phyloP scores from a whole-genome alignment of 2,329 filamentous ascomycete genomes.

The Cladosporium sp. region DNA sequence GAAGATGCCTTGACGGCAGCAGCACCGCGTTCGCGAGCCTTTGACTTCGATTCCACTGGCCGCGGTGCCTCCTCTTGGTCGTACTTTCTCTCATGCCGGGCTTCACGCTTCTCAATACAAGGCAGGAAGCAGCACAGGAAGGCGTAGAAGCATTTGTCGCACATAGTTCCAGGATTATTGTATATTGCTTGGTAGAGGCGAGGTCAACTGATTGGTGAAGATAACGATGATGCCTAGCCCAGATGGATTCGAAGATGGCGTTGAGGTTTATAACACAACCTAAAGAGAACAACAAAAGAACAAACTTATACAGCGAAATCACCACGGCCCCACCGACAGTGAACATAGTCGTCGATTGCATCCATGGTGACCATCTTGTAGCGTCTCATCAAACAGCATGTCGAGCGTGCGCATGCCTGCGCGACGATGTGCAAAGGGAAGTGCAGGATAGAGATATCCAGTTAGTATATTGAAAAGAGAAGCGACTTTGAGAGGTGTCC shows the following conservation, averaged over 20 bases:
- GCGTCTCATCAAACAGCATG: neutral
- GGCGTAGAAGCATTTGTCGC: neutral
- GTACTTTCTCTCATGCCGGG: no score
- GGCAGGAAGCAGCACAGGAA: neutral
- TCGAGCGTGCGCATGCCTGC: neutral
- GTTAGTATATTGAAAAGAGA: no score
- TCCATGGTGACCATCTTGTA: neutral
- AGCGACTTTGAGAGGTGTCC: no score
- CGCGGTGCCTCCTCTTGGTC: neutral
- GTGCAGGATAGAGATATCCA: neutral
- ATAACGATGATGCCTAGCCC: neutral
- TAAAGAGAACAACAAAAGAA: neutral
- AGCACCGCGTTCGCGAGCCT: neutral
- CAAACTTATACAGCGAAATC: neutral
- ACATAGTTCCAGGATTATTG: neutral
- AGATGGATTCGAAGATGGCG: neutral
- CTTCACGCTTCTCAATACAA: neutral
- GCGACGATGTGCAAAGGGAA: neutral
- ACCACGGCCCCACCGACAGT: neutral
- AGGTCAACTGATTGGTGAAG: neutral
- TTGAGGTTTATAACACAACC: neutral
- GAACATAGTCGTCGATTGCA: neutral
- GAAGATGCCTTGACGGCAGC: neutral
- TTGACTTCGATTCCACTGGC: neutral
- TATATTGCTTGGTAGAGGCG: neutral